These are phyloP conservation scores for Trichoderma gamsii DNA, from an alignment of 495 filamentous ascomycete species.

Conservation along the genomic window DNA sequence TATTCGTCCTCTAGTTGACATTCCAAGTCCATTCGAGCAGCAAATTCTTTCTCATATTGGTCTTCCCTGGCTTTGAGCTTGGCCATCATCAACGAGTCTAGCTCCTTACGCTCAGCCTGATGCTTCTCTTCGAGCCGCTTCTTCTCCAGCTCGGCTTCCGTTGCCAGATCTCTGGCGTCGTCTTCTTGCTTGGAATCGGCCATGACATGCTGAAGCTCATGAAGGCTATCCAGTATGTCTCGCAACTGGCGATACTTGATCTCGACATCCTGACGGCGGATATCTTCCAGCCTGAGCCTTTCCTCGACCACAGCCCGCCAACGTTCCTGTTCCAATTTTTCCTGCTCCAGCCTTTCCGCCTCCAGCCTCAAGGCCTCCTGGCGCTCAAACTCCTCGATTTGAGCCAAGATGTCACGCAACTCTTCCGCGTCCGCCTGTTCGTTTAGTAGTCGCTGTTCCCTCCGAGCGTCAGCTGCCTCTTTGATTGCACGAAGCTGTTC, in stretches of 20 bases:
- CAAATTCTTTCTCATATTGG: constrained; percentile 24
- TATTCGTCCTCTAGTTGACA: constrained; percentile 32
- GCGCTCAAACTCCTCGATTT: constrained; percentile 33
- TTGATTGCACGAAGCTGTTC: constrained; percentile 27
- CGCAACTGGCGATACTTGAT: constrained; percentile 26
- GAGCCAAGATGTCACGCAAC: constrained; percentile 27
- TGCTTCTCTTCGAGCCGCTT: constrained; percentile 22
- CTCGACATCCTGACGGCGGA: constrained; percentile 24
- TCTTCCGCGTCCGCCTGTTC: constrained; percentile 28
- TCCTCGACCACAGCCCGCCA: constrained; percentile 22
- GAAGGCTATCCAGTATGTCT: constrained; percentile 21
- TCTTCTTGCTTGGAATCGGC: constrained; percentile 21
- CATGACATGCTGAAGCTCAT: constrained; percentile 23
- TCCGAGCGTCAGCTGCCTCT: constrained; percentile 19
- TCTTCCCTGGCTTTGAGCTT: constrained; percentile 19
- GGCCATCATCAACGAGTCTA: neutral
- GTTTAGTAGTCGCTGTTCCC: neutral
- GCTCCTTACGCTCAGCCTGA: constrained; percentile 22
- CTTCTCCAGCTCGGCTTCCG: constrained; percentile 9
- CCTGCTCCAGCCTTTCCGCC: constrained; percentile 25
- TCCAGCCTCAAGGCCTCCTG: constrained; percentile 31
- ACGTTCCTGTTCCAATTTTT: constrained; percentile 24
- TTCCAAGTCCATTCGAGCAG: constrained; percentile 25
- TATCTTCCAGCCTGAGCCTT: constrained; percentile 26
- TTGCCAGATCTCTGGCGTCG: constrained; percentile 17